Conservation (phyloP, 108 stramenopile genomes). For the Cyclotella choctawhatcheeana region DNA sequence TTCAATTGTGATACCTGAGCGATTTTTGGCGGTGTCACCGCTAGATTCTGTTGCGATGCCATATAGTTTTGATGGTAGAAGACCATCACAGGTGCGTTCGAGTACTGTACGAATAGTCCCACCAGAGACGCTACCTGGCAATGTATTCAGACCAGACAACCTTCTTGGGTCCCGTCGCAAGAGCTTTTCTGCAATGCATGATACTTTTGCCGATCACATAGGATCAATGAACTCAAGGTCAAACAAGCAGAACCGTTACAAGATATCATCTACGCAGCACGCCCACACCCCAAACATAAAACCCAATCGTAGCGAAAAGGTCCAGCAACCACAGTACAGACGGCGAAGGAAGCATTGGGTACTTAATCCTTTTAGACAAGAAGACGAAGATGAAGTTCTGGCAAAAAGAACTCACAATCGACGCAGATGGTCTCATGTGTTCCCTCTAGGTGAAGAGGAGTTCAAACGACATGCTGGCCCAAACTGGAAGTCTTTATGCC, state of each 20-base stretch:
- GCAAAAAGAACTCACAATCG: slow-evolving; percentile 94
- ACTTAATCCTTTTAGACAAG: slow-evolving; percentile 92
- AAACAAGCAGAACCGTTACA: slow-evolving; percentile 1
- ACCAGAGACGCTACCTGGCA: slow-evolving; percentile 21
- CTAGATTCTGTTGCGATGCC: slow-evolving; percentile 24
- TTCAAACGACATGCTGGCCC: slow-evolving; percentile 89
- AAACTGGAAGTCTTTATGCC: slow-evolving; percentile 95
- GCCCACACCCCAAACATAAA: slow-evolving; percentile 16
- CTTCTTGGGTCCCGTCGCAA: slow-evolving; percentile 22
- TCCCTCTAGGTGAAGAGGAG: slow-evolving; percentile 85
- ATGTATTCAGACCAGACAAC: slow-evolving; percentile 6
- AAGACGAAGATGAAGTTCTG: slow-evolving; percentile 91
- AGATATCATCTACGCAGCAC: slow-evolving; percentile 20
- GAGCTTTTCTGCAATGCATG: slow-evolving; percentile 24
- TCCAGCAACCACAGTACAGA: slow-evolving; percentile 36
- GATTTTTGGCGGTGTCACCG: slow-evolving; percentile 27
- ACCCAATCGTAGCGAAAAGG: slow-evolving; percentile 7
- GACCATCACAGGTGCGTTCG: slow-evolving; percentile 16
- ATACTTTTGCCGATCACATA: neutral
- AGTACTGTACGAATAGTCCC: slow-evolving; percentile 23
- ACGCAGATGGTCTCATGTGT: slow-evolving; percentile 96
- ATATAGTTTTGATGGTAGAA: slow-evolving; percentile 39
- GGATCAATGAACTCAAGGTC: neutral
- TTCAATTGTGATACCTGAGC: slow-evolving; percentile 4
- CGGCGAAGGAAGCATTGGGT: slow-evolving; percentile 61